phyloP scores from a whole-genome alignment of 129 eudicot genomes.

The Pulicaria dysenterica region DNA sequence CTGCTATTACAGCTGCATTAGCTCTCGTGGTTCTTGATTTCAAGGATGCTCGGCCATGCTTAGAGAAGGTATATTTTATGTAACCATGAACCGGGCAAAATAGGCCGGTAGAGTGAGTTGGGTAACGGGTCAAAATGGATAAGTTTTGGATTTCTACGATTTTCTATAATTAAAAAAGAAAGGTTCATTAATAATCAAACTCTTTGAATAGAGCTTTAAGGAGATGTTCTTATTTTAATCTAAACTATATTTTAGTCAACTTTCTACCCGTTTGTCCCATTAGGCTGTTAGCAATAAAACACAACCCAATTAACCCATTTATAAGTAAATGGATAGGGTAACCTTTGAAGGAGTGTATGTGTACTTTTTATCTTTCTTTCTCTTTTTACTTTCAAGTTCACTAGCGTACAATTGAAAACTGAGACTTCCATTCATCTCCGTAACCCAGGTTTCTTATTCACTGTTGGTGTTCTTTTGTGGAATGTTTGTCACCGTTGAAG shows the following conservation, averaged over 20 bases:
- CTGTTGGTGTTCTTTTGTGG: slow-evolving; percentile 91
- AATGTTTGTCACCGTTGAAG: slow-evolving; percentile 90
- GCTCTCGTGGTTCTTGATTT: slow-evolving; percentile 96
- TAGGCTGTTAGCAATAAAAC: too few species aligned
- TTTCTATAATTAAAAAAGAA: background rate
- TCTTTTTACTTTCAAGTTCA: background rate
- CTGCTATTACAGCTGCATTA: slow-evolving; percentile 90
- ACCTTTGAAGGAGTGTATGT: too few species aligned
- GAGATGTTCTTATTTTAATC: too few species aligned
- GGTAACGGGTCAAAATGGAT: background rate
- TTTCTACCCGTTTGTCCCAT: too few species aligned
- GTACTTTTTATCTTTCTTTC: background rate
- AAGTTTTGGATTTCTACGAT: background rate
- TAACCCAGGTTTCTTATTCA: slow-evolving; percentile 78
- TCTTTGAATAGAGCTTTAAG: too few species aligned
- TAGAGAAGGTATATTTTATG: slow-evolving; percentile 63
- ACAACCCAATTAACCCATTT: too few species aligned
- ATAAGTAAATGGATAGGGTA: too few species aligned
- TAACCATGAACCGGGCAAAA: background rate
- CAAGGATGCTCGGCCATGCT: slow-evolving; percentile 78
- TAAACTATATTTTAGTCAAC: too few species aligned
- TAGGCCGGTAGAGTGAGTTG: background rate
- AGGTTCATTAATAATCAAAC: too few species aligned
- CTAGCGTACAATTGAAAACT: background rate
- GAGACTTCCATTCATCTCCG: slow-evolving; percentile 1